Conservation (phyloP, 1,139 yeast species). For the Citeromyces hawaiiensis region DNA sequence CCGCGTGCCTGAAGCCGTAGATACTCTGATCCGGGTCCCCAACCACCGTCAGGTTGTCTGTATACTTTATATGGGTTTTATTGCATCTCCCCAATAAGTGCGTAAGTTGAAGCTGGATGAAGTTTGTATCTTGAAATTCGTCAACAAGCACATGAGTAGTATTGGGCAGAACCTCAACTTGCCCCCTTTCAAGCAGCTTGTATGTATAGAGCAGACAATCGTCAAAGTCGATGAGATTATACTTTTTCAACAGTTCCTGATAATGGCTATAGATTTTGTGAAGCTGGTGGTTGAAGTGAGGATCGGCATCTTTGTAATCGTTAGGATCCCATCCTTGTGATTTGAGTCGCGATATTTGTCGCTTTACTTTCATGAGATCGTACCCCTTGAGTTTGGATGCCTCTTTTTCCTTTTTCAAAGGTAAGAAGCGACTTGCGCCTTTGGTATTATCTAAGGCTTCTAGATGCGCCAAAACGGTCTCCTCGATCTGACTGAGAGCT, state of each 20-base stretch:
- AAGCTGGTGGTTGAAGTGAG: neutral
- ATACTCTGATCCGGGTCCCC: slow-evolving; percentile 71
- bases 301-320: slow-evolving; percentile 7
- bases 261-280: slow-evolving; percentile 31
- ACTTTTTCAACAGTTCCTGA: slow-evolving; percentile 29
- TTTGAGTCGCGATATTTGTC: slow-evolving; percentile 39
- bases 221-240: slow-evolving; percentile 61
- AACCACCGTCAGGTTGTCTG: slow-evolving; percentile 51
- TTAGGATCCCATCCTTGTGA: slow-evolving; percentile 29
- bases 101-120: slow-evolving; percentile 59
- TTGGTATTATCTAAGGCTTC: slow-evolving; percentile 7
- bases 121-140: slow-evolving; percentile 89
- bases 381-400: slow-evolving; percentile 15
- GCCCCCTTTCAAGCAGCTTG: slow-evolving; percentile 25
- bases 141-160: slow-evolving; percentile 73
- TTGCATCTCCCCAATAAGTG: slow-evolving; percentile 35
- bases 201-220: slow-evolving; percentile 56
- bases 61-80: slow-evolving; percentile 16
- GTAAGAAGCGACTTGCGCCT: slow-evolving; percentile 4
- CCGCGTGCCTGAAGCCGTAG: slow-evolving; percentile 75
- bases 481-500: slow-evolving; percentile 13
- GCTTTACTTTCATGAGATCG: slow-evolving; percentile 24
- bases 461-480: slow-evolving; percentile 5
- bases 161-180: slow-evolving; percentile 31
- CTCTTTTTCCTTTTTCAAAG: slow-evolving; percentile 2